These are phyloP conservation scores for Lentinula boryana DNA, from an alignment of 768 basidiomycete species.

Conservation along the genomic window DNA sequence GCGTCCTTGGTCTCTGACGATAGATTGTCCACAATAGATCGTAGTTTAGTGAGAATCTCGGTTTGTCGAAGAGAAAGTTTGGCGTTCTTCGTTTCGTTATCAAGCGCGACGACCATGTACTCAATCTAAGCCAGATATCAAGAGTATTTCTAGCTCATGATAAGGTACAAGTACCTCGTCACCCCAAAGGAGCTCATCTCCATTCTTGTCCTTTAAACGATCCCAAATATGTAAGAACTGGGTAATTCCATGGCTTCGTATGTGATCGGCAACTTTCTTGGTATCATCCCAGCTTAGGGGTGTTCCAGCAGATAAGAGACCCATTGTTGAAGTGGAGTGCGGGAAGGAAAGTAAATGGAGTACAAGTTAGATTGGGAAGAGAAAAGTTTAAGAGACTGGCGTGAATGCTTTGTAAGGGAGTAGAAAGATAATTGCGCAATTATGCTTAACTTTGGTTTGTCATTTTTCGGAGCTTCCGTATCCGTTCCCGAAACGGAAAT, in stretches of 20 bases:
- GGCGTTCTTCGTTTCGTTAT: conserved; percentile 73
- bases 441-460: conserved; percentile 8
- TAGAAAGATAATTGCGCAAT: conserved; percentile 3
- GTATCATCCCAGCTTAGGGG: conserved; percentile 90
- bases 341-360: neutral
- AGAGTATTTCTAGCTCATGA: conserved; percentile 1
- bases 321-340: conserved; percentile 47
- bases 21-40: conserved; percentile 61
- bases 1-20: conserved; percentile 50
- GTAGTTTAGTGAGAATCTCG: conserved; percentile 83
- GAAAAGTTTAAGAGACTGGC: neutral
- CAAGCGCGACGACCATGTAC: conserved; percentile 90
- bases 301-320: conserved; percentile 87
- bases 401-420: neutral
- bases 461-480: neutral
- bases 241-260: conserved; percentile 86
- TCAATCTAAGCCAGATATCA: conserved; percentile 60
- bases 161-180: conserved; percentile 70
- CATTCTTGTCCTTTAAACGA: conserved; percentile 81
- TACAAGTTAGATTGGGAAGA: neutral
- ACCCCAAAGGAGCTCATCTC: conserved; percentile 94
- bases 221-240: conserved; percentile 96
- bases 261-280: conserved; percentile 82
- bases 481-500: neutral
- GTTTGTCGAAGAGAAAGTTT: conserved; percentile 91